These are phyloP conservation scores for Parafenestella ontariensis DNA, from an alignment of 2,329 filamentous ascomycete genomes.

Conservation along the genomic window DNA sequence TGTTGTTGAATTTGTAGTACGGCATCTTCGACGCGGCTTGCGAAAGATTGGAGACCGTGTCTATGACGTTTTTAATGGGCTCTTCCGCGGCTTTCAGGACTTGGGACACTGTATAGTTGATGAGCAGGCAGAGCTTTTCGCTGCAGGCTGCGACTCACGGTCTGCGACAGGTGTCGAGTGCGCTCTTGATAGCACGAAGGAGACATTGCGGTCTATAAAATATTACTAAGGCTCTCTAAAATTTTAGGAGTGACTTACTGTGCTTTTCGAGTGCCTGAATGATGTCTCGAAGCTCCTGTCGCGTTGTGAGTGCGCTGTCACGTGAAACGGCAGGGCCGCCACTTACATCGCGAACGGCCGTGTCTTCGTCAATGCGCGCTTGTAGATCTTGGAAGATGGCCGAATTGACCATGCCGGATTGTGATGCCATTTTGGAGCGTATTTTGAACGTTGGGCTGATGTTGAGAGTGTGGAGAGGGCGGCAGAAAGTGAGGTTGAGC, in stretches of 20 bases:
- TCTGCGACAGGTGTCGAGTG: conserved; percentile 80
- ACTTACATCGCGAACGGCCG: conserved; percentile 74
- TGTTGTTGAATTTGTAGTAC: conserved; percentile 96
- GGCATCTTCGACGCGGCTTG: conserved; percentile 81
- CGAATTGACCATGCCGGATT: conserved; percentile 71
- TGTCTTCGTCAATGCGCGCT: conserved; percentile 87
- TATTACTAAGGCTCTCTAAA: conserved; percentile 11
- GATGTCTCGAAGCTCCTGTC: conserved; percentile 76
- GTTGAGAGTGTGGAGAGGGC: neutral
- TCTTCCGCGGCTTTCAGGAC: conserved; percentile 74
- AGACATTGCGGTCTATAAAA: conserved; percentile 70
- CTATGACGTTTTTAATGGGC: conserved; percentile 74
- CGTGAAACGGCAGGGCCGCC: conserved; percentile 21
- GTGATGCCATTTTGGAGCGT: conserved; percentile 33
- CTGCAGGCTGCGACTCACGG: conserved; percentile 54
- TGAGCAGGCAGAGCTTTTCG: conserved; percentile 12
- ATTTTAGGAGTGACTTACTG: conserved; percentile 49
- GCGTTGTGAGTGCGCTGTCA: conserved; percentile 39
- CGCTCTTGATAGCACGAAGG: conserved; percentile 84
- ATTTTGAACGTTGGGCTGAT: conserved; percentile 4
- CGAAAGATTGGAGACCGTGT: conserved; percentile 73
- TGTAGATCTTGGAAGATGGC: conserved; percentile 88
- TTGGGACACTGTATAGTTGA: conserved; percentile 63
- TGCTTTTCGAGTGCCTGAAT: conserved; percentile 83
- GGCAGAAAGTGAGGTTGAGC: conserved; percentile 8